A percentile compares a stretch with the other conserved stretches of the same genome.
These are phyloP conservation scores for Eimeria falciformis DNA, from an alignment of 169 alveolate genomes.

Conservation along the genomic window DNA sequence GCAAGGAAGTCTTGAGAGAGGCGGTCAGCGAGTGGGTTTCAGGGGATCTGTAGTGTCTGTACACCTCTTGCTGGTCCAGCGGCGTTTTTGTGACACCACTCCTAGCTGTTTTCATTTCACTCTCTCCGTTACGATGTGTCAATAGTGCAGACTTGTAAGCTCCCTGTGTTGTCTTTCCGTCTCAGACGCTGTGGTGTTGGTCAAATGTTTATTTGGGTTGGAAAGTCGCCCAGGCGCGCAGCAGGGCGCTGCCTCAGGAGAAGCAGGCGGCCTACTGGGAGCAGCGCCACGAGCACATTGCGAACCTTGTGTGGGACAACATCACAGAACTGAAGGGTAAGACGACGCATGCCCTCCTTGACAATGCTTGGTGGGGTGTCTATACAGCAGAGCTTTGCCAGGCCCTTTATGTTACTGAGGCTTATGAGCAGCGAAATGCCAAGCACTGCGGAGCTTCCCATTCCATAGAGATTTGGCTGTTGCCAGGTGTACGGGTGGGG, in stretches of 20 bases:
- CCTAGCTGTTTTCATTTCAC: not conserved
- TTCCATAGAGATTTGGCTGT: too few species aligned
- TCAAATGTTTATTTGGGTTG: slow-evolving; percentile 87
- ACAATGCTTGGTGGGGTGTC: too few species aligned
- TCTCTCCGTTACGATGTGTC: too few species aligned
- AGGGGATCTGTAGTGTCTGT: not conserved
- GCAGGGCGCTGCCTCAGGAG: slow-evolving; percentile 84
- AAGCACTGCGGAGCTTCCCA: too few species aligned
- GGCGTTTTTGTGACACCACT: not conserved
- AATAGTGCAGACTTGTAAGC: not conserved
- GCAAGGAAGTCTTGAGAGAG: not conserved
- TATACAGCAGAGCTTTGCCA: too few species aligned
- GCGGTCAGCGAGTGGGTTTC: not conserved
- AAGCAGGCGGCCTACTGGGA: slow-evolving; percentile 92
- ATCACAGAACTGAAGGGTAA: slow-evolving; percentile 89
- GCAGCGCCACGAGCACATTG: slow-evolving; percentile 91
- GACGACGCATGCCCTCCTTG: too few species aligned
- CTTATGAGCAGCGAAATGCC: too few species aligned
- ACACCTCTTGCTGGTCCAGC: not conserved
- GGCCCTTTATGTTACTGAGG: too few species aligned
- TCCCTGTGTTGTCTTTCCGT: slow-evolving; percentile 12
- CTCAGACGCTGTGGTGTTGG: slow-evolving; percentile 90
- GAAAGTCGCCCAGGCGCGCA: slow-evolving; percentile 87
- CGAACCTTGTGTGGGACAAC: slow-evolving; percentile 89
- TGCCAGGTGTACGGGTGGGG: too few species aligned